Evolutionary conservation across 2,329 filamentous ascomycete genomes (phyloP), one percentile per base, ranked within the genome.

Genomic region (Penicillium freii): DNA sequence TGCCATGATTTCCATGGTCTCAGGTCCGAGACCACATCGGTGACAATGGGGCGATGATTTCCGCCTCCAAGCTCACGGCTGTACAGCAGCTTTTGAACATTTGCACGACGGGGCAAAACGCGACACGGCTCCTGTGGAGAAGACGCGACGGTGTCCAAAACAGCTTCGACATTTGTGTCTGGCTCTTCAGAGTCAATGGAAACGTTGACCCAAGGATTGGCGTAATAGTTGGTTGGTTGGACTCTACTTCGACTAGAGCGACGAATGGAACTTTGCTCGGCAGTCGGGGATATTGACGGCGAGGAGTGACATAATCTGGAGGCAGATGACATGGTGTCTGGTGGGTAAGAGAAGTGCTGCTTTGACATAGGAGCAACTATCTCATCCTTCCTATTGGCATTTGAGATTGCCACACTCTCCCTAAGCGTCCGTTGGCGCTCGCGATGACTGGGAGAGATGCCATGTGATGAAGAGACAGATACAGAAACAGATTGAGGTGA

Each of bases 1-100:
- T 80, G 83, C 76, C 82, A 86, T 15, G 76, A 74, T 51, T 73
- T 76, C 27, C 72, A 75, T 3, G 74, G 73, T 5, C 74, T 77
- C 17, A 85, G 64, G 1, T 76, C 72, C 25, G 77, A 70, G 33
- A 65, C 66, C 25, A 71, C 70, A 29, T 72, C 65, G 13, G 54
- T 27, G 31, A 56, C 52, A 50, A 71, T 43, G n/a, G 58, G 56
- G 4, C 49, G 53, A 15, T 62, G 56, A 17, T 21, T 52, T 15
- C 53, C 48, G 11, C 25, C 27, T 38, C 61, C 58, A n/a, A 74
- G 46, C 58, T 74, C 72, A 51, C 74, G 73, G 42, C 56, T 51
- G 38, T 59, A 65, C 17, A 76, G 44, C 4, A 75, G 58, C 21
- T 53, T 61, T 29, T 17, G 45, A 4, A 62, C 27, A 29, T 57